Evolutionary conservation across 352 stramenopile genomes (phyloP), one percentile per base, ranked within the genome.

Genomic region (Phytophthora melonis): DNA sequence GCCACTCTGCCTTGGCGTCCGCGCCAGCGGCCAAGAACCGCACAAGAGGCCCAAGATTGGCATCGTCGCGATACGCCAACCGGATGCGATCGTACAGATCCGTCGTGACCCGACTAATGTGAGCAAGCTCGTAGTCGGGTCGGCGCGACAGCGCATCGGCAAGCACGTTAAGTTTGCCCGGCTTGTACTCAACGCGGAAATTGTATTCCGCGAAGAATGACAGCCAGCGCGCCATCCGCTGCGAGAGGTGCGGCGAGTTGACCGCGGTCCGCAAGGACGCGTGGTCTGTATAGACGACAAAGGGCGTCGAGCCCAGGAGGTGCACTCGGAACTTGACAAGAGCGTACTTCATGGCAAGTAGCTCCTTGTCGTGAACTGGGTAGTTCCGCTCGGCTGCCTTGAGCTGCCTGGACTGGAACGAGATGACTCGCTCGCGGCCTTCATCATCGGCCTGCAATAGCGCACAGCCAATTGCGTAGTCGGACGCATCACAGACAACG

Each of bases 181-280:
- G 66, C 49, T 73, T 73, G 39, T 73, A 73, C 19, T 68, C 66
- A 30, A 73, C 60, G 13, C 19, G 36, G 34, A 73, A 58, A 32
- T 73, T 73, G 58, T 62, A 73, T 68, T 73, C 66, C 50, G 36
- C 41, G 58, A 73, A 73, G 58, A 73, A 73, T 32, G 58, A 53
- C 13, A 73, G 66, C 66, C 58, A 73, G 13, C 66, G 23, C 13
- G 57, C 58, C 66, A 73, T 73, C 9, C 58, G 60, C 19, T 63
- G 57, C 9, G 57, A 63, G 10, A 18, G 14, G 14, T 45, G 36
- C 36, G 36, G 36, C 36, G 36, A 14, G 36, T 45, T 45, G 10
- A 16, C 14, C 5, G 36, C 36, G 0, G 36, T 45, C 36, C 36
- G 6, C 36, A 45, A 45, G 36, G 8, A 45, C 36, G 36, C 36